Base-by-base conservation (phyloP, 2,329 filamentous ascomycete species). In the Beauveria bassiana region DNA sequence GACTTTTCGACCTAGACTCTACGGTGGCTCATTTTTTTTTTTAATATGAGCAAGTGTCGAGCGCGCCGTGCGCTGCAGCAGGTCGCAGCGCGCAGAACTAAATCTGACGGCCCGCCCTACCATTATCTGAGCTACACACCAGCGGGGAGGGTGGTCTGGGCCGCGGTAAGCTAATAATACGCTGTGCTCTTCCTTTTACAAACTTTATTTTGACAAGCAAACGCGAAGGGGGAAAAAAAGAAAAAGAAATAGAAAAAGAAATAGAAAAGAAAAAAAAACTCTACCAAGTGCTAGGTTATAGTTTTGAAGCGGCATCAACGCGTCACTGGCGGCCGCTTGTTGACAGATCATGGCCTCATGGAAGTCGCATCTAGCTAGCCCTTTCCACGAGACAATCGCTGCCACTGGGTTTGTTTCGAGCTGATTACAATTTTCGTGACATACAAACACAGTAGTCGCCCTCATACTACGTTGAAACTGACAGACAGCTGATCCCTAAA, bases 401-500 rank as follows among this genome's bases (percentile, higher is more conserved):
- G n/a, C 47, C 12, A 12, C 10, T 31, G 31, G 3, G 9, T 31
- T 31, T 34, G 4, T 14, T 34, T 38, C 34, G 34, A 16, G 10
- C 14, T 38, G 34, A 38, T 16, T 12, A 14, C 34, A 38, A 38
- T 6, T 16, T 16, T 38, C 14, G 34, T 16, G 34, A 16, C 34
- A 3, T 22, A 22, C 8, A 12, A 31, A 42, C 18, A 28, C 24
- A 24, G 7, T 2, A 43, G 18, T 49, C 10, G 38, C n/a, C 5
- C 34, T 24, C 47, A 52, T 59, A 47, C 57, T 59, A 59, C 57
- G 57, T 59, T 52, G 57, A 59, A 43, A 59, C 47, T 45, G 47
- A 56, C 34, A 14, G 34, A 40, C 57, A 52, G 40, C 46, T 58
- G 45, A 59, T 34, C 57, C 24, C 31, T 38, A 38, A 16, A 14